Evolutionary conservation across 768 basidiomycete genomes (phyloP), one percentile per base, ranked within the genome.

Genomic region (Lentinula raphanica): DNA sequence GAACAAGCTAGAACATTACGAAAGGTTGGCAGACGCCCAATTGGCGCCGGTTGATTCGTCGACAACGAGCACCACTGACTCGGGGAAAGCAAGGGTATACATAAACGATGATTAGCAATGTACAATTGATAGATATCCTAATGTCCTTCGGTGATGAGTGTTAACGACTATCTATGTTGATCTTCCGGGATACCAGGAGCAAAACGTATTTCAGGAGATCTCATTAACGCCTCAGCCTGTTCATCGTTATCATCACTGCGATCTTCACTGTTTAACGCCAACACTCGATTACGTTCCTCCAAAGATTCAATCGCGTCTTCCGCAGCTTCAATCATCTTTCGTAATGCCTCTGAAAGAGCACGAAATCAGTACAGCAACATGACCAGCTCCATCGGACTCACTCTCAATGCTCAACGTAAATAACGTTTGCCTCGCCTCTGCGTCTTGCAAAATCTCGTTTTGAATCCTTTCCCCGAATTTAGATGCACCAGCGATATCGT

Each of bases 401-500:
- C 69, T 60, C 62, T 68, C 69, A 23, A 74, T 70, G 55, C 70
- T 70, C 45, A 74, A 60, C 1, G 70, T 66, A 49, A 74, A 69
- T 42, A 74, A 59, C 0, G 69, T 71, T 69, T 74, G 28, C 11
- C 72, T 59, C 19, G 69, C 70, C 58, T 70, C 68, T 23, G 64
- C 58, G 50, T 74, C 73, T 45, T 68, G 66, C 48, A 73, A 58
- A 29, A 73, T 69, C 60, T 73, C 72, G 54, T 63, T 59, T 60
- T 69, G 68, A 13, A 72, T 62, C 59, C 65, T 61, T 61, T 71
- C 68, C 9, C 68, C 67, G 17, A 74, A 53, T 49, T 60, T 67
- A 60, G 71, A 69, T n/a, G 66, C 65, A 8, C 70, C 70, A 1
- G 70, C 65, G 12, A 75, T 68, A 56, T 73, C 72, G 36, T 71